Evolutionary conservation across 352 stramenopile genomes (phyloP), one percentile per base, ranked within the genome.

Genomic region (Globisporangium splendens): DNA sequence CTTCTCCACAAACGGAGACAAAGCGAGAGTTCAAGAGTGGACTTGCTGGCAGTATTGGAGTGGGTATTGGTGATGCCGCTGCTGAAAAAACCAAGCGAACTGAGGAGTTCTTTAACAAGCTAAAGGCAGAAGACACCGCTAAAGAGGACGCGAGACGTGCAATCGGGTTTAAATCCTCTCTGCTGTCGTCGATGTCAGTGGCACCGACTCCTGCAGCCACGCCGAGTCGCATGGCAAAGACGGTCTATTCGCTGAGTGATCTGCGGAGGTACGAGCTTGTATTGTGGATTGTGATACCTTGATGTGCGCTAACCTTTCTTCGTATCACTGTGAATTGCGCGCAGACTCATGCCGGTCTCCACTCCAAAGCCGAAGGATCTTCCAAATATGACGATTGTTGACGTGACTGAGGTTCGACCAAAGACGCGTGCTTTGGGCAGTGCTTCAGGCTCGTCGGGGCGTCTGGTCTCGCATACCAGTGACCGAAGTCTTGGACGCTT

Each of bases 381-480:
- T 1, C 69, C 65, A 15, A 68, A 88, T 56, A 93, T 90, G 80
- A 86, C 68, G 38, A 79, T 93, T 15, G 62, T 70, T n/a, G 73
- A 88, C 51, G 66, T 85, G 0, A 76, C 69, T 58, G 66, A 88
- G 64, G 53, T 86, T 20, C 63, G 66, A 14, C 65, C 71, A n/a
- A 61, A 50, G 14, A 58, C 44, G 6, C 47, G 42, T 20, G 18
- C 66, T 12, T 58, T 68, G 10, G 54, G 47, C 46, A 22, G 54
- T 12, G 46, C 57, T 1, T 46, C 52, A 39, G 21, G 61, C 21
- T 61, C 63, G 3, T 61, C 63, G 3, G 46, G 38, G 33, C 69
- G 69, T 22, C 39, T 21, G 21, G 54, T 53, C n/a, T 11, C 53
- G 3, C 59, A 41, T 38, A 54, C 46, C 10, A 41, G 48, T 4